Evolutionary conservation across 306 rosid species (phyloP).

Genomic region (Senna tora): DNA sequence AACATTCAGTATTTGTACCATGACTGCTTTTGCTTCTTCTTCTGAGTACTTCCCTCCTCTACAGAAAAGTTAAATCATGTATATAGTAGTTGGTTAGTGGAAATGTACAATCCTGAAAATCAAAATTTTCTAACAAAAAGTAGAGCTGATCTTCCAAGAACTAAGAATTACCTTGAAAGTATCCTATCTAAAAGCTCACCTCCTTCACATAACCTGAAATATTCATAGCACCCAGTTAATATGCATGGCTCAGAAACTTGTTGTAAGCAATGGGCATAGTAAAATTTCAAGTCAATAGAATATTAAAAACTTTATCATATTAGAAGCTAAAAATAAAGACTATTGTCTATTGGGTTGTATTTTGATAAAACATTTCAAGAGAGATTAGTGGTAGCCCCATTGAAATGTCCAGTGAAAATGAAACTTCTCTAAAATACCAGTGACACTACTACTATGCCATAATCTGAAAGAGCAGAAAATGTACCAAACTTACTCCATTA

Average conservation of each 20-base stretch:
- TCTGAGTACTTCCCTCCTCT: constrained; percentile 82
- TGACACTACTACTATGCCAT: neutral
- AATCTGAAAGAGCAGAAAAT: constrained; percentile 25
- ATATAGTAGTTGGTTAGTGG: constrained; percentile 5
- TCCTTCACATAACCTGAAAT: constrained; percentile 77
- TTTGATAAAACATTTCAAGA: neutral
- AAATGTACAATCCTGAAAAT: constrained; percentile 20
- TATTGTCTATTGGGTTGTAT: neutral
- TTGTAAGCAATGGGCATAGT: no score
- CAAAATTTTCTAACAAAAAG: neutral
- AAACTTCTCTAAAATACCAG: neutral
- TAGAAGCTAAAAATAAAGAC: neutral
- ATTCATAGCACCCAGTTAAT: constrained; percentile 10
- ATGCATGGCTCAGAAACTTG: neutral
- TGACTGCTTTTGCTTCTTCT: constrained; percentile 74
- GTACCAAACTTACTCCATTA: constrained; percentile 69
- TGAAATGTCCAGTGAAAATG: neutral
- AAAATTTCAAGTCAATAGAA: neutral
- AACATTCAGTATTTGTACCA: constrained; percentile 65
- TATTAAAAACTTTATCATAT: neutral
- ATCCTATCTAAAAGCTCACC: constrained; percentile 81
- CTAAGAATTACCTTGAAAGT: constrained; percentile 61
- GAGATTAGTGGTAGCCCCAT: neutral
- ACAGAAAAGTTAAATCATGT: constrained; percentile 11
- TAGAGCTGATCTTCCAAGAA: constrained; percentile 4